A percentile compares a stretch with the other conserved stretches of the same genome.
Evolutionary conservation across 805 yeast species (phyloP).

Genomic region (Cephaloascus fragrans): DNA sequence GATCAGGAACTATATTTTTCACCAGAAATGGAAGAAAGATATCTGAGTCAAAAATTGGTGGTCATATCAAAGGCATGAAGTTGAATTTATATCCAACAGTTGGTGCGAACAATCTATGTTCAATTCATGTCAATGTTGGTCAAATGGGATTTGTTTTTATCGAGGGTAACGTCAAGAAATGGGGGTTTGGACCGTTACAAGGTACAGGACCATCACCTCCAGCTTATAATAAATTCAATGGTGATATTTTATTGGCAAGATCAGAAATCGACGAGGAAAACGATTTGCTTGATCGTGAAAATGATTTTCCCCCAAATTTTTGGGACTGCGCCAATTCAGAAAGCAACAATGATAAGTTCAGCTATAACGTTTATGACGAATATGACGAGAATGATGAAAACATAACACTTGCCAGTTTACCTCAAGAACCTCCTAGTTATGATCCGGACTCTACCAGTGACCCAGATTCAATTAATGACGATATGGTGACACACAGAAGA

Average conservation of each 20-base stretch:
- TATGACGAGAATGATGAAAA: conserved; percentile 26
- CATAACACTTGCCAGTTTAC: conserved; percentile 27
- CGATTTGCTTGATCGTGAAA: conserved; percentile 31
- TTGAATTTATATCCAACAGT: conserved; percentile 75
- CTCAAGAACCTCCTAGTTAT: conserved; percentile 28
- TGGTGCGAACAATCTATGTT: conserved; percentile 77
- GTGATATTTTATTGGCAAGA: conserved; percentile 68
- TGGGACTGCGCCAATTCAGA: conserved; percentile 24
- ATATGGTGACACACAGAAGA: background rate
- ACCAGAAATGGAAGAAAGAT: conserved; percentile 91
- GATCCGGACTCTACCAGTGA: conserved; percentile 6
- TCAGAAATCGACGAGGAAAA: conserved; percentile 42
- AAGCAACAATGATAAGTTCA: conserved; percentile 18
- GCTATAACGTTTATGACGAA: conserved; percentile 30
- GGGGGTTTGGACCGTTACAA: conserved; percentile 90
- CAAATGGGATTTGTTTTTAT: conserved; percentile 83
- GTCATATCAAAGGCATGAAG: conserved; percentile 66
- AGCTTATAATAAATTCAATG: conserved; percentile 70
- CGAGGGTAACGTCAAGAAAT: conserved; percentile 87
- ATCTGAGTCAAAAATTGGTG: conserved; percentile 72
- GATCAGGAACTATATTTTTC: conserved; percentile 82
- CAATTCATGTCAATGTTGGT: conserved; percentile 83
- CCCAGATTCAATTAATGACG: no score
- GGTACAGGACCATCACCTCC: conserved; percentile 94
- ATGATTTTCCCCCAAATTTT: conserved; percentile 49